phyloP scores from a whole-genome alignment of 257 asterid species.

The Linderniella brevidens region DNA sequence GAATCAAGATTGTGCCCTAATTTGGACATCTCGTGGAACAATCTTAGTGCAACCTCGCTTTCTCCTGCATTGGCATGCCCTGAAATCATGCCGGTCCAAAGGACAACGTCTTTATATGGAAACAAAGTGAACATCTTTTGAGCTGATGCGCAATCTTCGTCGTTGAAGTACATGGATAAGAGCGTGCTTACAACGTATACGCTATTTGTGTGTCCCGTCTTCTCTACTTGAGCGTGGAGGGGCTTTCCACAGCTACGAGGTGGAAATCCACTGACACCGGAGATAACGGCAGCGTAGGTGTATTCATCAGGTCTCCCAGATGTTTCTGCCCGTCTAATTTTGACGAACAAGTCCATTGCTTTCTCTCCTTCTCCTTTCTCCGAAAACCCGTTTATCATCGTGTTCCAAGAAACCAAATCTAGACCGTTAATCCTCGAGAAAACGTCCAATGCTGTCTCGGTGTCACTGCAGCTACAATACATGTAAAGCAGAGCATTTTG shows the following conservation, averaged over 20 bases:
- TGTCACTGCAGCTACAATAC: conserved; percentile 64
- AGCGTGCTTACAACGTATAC: conserved; percentile 41
- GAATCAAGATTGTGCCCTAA: conserved; percentile 29
- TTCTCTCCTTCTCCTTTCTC: conserved; percentile 42
- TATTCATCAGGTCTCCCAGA: conserved; percentile 45
- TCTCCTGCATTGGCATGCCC: conserved; percentile 55
- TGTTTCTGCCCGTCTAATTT: conserved; percentile 13
- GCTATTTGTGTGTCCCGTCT: conserved; percentile 34
- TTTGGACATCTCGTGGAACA: conserved; percentile 29
- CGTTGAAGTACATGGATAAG: conserved; percentile 53
- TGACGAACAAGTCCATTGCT: conserved; percentile 42
- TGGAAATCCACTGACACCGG: conserved; percentile 29
- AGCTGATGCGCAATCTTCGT: conserved; percentile 28
- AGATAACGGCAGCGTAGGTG: conserved; percentile 49
- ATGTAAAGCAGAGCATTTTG: conserved; percentile 59
- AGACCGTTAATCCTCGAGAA: conserved; percentile 38
- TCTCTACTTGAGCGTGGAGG: conserved; percentile 57
- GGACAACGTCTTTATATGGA: conserved; percentile 44
- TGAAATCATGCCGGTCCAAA: conserved; percentile 88
- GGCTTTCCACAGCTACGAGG: conserved; percentile 45
- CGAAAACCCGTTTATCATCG: conserved; percentile 60
- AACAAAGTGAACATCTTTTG: conserved; percentile 33
- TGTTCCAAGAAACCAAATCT: conserved; percentile 81
- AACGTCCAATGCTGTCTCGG: conserved; percentile 20
- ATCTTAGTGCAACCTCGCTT: conserved; percentile 38